Base-by-base conservation (phyloP, 257 asterid species). In the Solanum arcanum region DNA sequence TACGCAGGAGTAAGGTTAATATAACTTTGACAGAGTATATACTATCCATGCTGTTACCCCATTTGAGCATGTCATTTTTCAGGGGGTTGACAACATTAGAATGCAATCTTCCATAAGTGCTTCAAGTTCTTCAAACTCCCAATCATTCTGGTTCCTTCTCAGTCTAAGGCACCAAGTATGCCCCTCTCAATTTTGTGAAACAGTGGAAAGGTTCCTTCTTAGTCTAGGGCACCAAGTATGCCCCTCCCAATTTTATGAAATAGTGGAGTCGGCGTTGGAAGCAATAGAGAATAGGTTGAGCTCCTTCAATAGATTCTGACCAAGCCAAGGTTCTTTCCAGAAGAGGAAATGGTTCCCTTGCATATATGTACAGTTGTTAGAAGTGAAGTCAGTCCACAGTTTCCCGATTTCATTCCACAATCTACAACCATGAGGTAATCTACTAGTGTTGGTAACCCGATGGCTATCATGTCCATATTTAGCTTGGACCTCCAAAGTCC, bases 141-240 rank as follows among this genome's bases (percentile, higher is more conserved):
- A 56, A 56, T 56, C 64, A 20, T 56, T 56, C 64, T 56, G 64
- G 66, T 59, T 59, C 66, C 25, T 20, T 59, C 25, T 59, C 66
- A 59, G 66, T 59, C 0, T 59, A 59, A 25, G 66, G 66, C 66
- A 7, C 66, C 66, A 59, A 59, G 25, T 59, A 59, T 59, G 66
- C 66, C 66, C 66, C 66, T 20, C 66, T 8, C 25, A 59, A 59
- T 8, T 59, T 20, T 20, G 25, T 5, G 5, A 20, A 20, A 59
- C 66, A 0, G 66, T 59, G 66, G 66, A 59, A 59, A 59, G 0
- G 25, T 59, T 20, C 25, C 0, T 20, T 20, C 0, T 59, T 20
- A 3, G 66, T 59, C 25, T 59, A 20, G 0, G 25, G 12, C 25
- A 59, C 66, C 66, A 59, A 59, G 66, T 59, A 59, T 59, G 5